These are phyloP conservation scores for Collariella sp. DNA, from an alignment of 495 filamentous ascomycete species.

Conservation along the genomic window DNA sequence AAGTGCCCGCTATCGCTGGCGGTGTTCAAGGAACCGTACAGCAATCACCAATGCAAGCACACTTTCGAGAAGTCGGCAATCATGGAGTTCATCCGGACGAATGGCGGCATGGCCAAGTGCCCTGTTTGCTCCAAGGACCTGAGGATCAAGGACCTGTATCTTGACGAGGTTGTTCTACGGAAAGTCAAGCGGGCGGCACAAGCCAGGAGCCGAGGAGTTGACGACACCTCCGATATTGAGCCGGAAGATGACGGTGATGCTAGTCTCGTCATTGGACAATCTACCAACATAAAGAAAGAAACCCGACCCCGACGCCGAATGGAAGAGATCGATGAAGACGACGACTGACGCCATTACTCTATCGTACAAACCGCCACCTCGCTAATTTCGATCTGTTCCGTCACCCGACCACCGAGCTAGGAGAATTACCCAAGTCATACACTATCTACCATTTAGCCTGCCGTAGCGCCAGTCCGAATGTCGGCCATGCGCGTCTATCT, in stretches of 20 bases:
- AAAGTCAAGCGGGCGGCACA: conserved; percentile 32
- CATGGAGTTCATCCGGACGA: conserved; percentile 48
- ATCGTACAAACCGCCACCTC: neutral
- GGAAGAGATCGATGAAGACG: conserved; percentile 16
- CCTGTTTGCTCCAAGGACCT: conserved; percentile 39
- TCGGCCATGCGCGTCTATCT: neutral
- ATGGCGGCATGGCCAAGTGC: conserved; percentile 27
- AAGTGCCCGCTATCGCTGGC: conserved; percentile 76
- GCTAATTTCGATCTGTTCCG: neutral
- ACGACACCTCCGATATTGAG: conserved; percentile 23
- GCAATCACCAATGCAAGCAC: conserved; percentile 71
- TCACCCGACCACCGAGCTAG: neutral
- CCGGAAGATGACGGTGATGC: conserved; percentile 20
- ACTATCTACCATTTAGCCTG: neutral
- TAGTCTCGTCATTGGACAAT: conserved; percentile 18
- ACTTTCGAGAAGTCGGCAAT: conserved; percentile 74
- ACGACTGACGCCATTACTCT: conserved; percentile 1
- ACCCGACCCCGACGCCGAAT: neutral
- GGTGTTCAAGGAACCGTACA: conserved; percentile 62
- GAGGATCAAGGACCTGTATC: conserved; percentile 30
- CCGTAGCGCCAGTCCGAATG: neutral
- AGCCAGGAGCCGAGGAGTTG: conserved; percentile 19
- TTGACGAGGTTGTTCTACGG: conserved; percentile 36
- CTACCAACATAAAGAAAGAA: conserved; percentile 22
- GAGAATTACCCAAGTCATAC: neutral